A percentile compares a stretch with the other conserved stretches of the same genome.
Evolutionary conservation across 768 basidiomycete genomes (phyloP).

Genomic region (Mrakia hoshinonis): DNA sequence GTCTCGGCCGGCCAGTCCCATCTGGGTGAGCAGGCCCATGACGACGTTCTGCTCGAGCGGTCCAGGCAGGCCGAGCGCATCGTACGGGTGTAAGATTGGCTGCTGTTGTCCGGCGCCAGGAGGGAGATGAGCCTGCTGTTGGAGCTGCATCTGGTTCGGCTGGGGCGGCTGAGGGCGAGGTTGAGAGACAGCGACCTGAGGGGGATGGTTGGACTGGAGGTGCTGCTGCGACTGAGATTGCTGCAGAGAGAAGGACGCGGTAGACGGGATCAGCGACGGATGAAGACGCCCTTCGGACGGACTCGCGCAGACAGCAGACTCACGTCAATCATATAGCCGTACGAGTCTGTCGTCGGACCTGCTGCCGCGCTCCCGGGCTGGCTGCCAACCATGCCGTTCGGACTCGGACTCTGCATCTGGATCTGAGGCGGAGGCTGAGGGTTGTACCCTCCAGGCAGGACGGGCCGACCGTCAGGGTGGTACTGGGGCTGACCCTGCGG

Average conservation of each 20-base stretch:
- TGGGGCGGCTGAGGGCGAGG: constrained; percentile 13
- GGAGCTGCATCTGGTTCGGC: constrained; percentile 12
- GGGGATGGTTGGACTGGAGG: neutral
- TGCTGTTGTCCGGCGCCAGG: neutral
- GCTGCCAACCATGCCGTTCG: neutral
- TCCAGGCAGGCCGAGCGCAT: no score
- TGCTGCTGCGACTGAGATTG: neutral
- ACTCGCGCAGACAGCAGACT: neutral
- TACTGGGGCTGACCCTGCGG: neutral
- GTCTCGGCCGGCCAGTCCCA: no score
- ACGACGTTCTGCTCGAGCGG: no score
- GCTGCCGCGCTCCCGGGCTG: neutral
- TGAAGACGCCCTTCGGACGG: neutral
- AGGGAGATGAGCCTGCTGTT: neutral
- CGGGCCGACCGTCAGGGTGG: neutral
- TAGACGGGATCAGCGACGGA: neutral
- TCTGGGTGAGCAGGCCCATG: no score
- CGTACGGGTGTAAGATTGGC: no score
- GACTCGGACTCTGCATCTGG: constrained; percentile 13
- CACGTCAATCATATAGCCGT: constrained; percentile 3
- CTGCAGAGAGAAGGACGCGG: neutral
- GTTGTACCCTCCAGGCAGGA: neutral
- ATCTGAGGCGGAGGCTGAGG: constrained; percentile 4
- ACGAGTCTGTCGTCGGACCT: neutral
- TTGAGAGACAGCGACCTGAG: constrained; percentile 8